Percentiles rank a stretch among this genome's conserved stretches.
phyloP scores from a whole-genome alignment of 164 flowering plant species.

The Vitis vinifera region ASM3070453v1 NC_081817.1:7571001-7571500 shows the following conservation, averaged over 20 bases:
- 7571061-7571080: slow-evolving; percentile 23
- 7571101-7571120: slow-evolving; percentile 17
- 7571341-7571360: not conserved
- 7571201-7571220: slow-evolving; percentile 15
- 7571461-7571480: slow-evolving; percentile 38
- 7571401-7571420: slow-evolving; percentile 30
- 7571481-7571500: slow-evolving; percentile 10
- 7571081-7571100: slow-evolving; percentile 13
- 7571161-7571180: slow-evolving; percentile 20
- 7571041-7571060: slow-evolving; percentile 8
- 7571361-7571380: slow-evolving; percentile 39
- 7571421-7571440: slow-evolving; percentile 33
- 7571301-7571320: too few species aligned
- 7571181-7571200: slow-evolving; percentile 9
- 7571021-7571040: slow-evolving; percentile 8
- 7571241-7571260: too few species aligned
- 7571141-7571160: slow-evolving; percentile 17
- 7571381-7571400: slow-evolving; percentile 23
- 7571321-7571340: too few species aligned
- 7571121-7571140: slow-evolving; percentile 13
- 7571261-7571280: too few species aligned
- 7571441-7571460: slow-evolving; percentile 33
- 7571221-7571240: too few species aligned
- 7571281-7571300: too few species aligned
- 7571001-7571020: slow-evolving; percentile 14